Evolutionary conservation across 1,284 basidiomycete genomes (phyloP).

Genomic region (Ceraceosorus guamensis): DNA sequence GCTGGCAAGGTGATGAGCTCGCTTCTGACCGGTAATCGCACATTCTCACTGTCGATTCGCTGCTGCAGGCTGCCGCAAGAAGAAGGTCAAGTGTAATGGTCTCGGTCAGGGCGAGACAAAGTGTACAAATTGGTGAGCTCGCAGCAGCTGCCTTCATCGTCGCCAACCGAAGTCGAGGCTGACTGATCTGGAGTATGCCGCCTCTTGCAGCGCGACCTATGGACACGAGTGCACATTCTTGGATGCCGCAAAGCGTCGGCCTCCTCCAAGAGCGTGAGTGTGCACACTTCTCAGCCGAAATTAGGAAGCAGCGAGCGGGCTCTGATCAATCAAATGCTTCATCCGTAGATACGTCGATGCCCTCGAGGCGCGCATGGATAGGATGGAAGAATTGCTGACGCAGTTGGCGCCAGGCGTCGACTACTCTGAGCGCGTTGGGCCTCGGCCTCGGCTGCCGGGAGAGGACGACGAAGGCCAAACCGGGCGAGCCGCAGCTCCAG

Average conservation of each 20-base stretch:
- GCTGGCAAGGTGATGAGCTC: not conserved
- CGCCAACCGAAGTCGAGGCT: no score
- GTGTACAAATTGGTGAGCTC: constrained; percentile 26
- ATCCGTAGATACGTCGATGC: constrained; percentile 36
- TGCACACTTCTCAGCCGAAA: not conserved
- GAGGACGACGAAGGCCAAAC: constrained; percentile 15
- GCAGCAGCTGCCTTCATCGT: no score
- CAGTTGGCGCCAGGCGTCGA: constrained; percentile 35
- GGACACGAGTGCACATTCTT: constrained; percentile 40
- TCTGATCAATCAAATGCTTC: constrained; percentile 11
- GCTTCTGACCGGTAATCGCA: not conserved
- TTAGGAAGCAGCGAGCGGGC: not conserved
- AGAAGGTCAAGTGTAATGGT: constrained; percentile 40
- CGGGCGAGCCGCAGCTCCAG: not conserved
- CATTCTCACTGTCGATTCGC: not conserved
- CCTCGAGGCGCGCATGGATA: constrained; percentile 36
- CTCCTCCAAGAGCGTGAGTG: constrained; percentile 15
- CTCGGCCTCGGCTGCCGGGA: constrained; percentile 27
- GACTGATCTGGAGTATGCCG: not conserved
- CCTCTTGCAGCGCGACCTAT: constrained; percentile 21
- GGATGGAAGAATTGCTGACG: constrained; percentile 30
- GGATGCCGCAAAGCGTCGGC: constrained; percentile 25
- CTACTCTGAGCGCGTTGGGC: constrained; percentile 35
- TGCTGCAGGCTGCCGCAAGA: constrained; percentile 24
- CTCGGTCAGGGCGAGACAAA: constrained; percentile 28